Evolutionary conservation across 441 rosid genomes (phyloP).

Genomic region (Euphorbia celastroides): DNA sequence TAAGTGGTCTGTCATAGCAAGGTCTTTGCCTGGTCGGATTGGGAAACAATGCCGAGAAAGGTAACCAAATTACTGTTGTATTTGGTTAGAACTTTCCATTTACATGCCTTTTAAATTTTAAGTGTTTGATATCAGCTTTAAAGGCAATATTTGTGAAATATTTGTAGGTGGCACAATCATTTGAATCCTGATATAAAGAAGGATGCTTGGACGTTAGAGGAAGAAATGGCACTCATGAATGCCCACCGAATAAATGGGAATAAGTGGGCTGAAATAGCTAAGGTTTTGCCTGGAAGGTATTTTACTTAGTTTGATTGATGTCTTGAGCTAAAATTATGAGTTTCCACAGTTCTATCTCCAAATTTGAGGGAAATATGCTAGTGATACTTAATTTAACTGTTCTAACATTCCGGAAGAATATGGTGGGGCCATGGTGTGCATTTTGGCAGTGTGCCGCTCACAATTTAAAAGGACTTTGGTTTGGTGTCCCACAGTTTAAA

Average conservation of each 20-base stretch:
- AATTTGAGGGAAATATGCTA: background rate
- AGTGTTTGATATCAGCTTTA: background rate
- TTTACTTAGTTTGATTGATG: conserved; percentile 1
- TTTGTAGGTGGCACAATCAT: conserved; percentile 97
- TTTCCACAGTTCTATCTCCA: background rate
- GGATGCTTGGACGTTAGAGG: conserved; percentile 94
- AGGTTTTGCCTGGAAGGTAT: conserved; percentile 95
- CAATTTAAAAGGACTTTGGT: background rate
- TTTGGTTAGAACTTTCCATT: background rate
- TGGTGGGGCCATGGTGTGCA: background rate
- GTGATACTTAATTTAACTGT: background rate
- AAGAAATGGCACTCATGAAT: conserved; percentile 77
- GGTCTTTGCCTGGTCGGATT: conserved; percentile 90
- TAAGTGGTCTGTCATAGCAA: conserved; percentile 92
- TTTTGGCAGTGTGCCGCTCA: background rate
- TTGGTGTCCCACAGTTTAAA: background rate
- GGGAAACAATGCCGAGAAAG: conserved; percentile 99
- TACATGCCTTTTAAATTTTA: background rate
- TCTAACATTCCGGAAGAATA: background rate
- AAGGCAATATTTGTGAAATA: conserved; percentile 7
- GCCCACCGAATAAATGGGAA: conserved; percentile 80
- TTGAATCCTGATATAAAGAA: conserved; percentile 94
- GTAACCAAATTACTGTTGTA: conserved; percentile 22
- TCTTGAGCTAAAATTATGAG: background rate
- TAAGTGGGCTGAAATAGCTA: conserved; percentile 99